Percentiles rank a stretch among this genome's conserved stretches.
phyloP scores from a whole-genome alignment of 169 alveolate genomes.

The Theileria parva region DNA sequence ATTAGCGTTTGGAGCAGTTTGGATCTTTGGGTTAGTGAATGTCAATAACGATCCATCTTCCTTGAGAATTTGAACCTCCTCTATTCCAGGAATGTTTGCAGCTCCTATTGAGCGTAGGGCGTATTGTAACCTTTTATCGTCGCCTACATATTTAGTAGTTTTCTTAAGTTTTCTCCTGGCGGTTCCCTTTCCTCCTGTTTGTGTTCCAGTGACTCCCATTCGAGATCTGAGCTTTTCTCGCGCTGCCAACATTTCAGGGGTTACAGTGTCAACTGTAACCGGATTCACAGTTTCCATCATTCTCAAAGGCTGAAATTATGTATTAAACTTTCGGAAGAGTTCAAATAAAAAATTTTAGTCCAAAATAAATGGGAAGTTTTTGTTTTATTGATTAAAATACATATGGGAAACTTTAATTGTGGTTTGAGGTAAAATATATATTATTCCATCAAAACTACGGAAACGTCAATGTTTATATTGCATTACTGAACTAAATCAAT shows the following conservation, averaged over 20 bases:
- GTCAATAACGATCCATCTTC: conserved; percentile 91
- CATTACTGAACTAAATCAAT: neutral
- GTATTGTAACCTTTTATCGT: conserved; percentile 90
- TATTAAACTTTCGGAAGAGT: neutral
- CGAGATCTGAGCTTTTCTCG: conserved; percentile 90
- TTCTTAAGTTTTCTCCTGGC: conserved; percentile 92
- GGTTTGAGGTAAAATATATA: neutral
- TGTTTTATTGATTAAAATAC: neutral
- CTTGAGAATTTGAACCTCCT: conserved; percentile 93
- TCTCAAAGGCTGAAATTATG: conserved; percentile 2
- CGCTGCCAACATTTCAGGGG: conserved; percentile 89
- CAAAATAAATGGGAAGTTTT: neutral
- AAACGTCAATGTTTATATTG: neutral
- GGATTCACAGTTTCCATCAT: conserved; percentile 46
- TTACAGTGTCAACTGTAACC: conserved; percentile 70
- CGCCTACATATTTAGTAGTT: conserved; percentile 86
- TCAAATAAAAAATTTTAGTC: neutral
- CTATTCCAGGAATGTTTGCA: conserved; percentile 91
- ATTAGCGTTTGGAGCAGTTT: conserved; percentile 92
- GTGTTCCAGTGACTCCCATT: conserved; percentile 87
- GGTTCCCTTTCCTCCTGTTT: conserved; percentile 95
- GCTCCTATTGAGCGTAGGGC: conserved; percentile 91
- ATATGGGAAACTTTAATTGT: neutral
- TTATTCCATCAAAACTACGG: neutral
- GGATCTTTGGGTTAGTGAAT: conserved; percentile 91